phyloP scores from a whole-genome alignment of 176 grass and related monocot genomes.

The Puya raimondii region DNA sequence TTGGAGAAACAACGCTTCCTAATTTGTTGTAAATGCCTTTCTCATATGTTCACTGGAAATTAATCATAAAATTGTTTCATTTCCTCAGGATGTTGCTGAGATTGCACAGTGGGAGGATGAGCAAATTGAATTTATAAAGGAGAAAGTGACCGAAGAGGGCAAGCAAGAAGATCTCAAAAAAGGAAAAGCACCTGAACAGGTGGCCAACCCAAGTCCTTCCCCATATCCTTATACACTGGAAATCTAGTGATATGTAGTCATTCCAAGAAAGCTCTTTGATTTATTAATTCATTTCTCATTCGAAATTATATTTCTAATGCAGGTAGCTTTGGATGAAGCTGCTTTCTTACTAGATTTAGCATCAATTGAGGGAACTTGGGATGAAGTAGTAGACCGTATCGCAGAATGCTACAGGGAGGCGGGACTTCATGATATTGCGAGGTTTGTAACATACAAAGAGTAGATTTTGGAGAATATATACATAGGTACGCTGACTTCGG shows the following conservation, averaged over 20 bases:
- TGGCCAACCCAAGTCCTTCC: background rate
- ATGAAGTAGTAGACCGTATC: constrained; percentile 59
- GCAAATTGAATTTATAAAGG: constrained; percentile 86
- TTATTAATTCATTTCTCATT: background rate
- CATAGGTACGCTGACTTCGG: background rate
- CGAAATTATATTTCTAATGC: background rate
- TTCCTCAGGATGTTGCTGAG: constrained; percentile 64
- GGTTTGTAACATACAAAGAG: constrained; percentile 64
- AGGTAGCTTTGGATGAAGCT: constrained; percentile 87
- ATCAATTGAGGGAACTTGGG: constrained; percentile 66
- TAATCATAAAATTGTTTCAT: background rate
- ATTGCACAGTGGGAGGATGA: constrained; percentile 97
- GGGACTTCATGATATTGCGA: constrained; percentile 64
- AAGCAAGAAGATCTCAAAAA: constrained; percentile 80
- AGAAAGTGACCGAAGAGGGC: constrained; percentile 78
- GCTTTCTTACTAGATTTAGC: constrained; percentile 92
- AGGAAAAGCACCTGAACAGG: constrained; percentile 92
- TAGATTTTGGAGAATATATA: constrained; percentile 13
- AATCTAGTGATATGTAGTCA: no score
- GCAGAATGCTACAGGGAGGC: constrained; percentile 71
- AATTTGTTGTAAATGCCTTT: constrained; percentile 1
- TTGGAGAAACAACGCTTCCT: background rate
- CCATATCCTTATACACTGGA: background rate
- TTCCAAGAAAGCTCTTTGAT: background rate
- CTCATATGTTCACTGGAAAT: constrained; percentile 1